Percentiles rank a stretch among this genome's conserved stretches.
phyloP scores from a whole-genome alignment of 352 stramenopile genomes.

The Globisporangium spinosum region DNA sequence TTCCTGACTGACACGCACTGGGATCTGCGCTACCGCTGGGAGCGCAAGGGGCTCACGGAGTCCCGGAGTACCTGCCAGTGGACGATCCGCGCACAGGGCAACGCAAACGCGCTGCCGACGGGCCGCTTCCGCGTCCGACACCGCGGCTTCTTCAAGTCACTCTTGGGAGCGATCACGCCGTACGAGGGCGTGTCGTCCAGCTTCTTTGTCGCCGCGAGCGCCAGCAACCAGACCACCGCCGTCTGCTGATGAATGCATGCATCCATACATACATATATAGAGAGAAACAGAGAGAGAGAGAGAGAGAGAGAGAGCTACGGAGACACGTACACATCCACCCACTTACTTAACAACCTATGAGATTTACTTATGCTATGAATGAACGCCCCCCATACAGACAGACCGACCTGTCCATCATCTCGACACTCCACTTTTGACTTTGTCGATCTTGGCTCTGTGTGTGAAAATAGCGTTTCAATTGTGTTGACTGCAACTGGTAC shows the following conservation, averaged over 20 bases:
- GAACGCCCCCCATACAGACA: too few species aligned
- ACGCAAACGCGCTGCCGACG: slow-evolving; percentile 5
- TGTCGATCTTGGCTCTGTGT: too few species aligned
- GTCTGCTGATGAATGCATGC: slow-evolving; percentile 5
- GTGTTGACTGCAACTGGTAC: not conserved
- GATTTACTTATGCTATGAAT: not conserved
- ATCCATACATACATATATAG: not conserved
- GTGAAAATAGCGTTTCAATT: not conserved
- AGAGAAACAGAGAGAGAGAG: not conserved
- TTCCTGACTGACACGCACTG: slow-evolving; percentile 48
- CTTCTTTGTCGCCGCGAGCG: slow-evolving; percentile 10
- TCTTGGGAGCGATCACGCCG: slow-evolving; percentile 21
- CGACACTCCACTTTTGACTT: too few species aligned
- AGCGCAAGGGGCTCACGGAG: slow-evolving; percentile 20
- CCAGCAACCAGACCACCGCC: slow-evolving; percentile 7
- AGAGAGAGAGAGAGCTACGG: not conserved
- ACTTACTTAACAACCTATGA: not conserved
- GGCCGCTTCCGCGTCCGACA: slow-evolving; percentile 43
- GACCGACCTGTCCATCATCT: too few species aligned
- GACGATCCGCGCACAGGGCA: slow-evolving; percentile 15
- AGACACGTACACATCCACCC: not conserved
- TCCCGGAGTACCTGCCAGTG: slow-evolving; percentile 42
- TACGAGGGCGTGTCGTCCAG: slow-evolving; percentile 5
- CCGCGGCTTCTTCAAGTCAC: slow-evolving; percentile 35
- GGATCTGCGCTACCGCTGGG: slow-evolving; percentile 47